Percentiles rank a stretch among this genome's conserved stretches.
phyloP scores from a whole-genome alignment of 2,329 filamentous ascomycete genomes.

The Aspergillus sp. region DNA sequence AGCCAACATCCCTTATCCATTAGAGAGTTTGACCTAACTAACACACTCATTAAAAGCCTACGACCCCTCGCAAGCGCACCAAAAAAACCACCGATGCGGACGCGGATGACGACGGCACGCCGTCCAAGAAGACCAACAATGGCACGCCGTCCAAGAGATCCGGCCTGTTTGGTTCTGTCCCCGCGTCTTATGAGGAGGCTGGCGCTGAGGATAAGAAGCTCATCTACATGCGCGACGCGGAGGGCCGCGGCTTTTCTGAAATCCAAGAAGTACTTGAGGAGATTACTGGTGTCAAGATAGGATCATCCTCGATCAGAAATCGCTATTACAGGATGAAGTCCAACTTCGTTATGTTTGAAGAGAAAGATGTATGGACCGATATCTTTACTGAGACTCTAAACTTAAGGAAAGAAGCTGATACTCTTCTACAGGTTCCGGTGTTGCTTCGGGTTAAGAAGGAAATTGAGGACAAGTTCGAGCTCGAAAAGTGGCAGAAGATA shows the following conservation, averaged over 20 bases:
- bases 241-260: background rate
- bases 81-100: background rate
- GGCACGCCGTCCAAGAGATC: constrained; percentile 4
- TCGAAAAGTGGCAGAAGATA: background rate
- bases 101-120: constrained; percentile 1
- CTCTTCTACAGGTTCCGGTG: no score
- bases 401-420: no score
- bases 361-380: no score
- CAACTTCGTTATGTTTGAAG: no score
- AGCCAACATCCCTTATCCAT: no score
- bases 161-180: constrained; percentile 10
- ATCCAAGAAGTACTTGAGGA: background rate
- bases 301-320: no score
- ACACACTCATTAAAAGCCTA: no score
- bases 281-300: background rate
- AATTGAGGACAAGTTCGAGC: background rate
- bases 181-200: constrained; percentile 11
- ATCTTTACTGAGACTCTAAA: no score
- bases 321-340: no score
- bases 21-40: no score
- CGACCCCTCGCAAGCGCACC: no score
- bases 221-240: background rate
- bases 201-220: background rate
- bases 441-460: constrained; percentile 31
- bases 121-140: constrained; percentile 11